A percentile compares a stretch with the other conserved stretches of the same genome.
Conservation (phyloP, 2,329 filamentous ascomycete genomes). For the Nannizziopsis barbatae region DNA sequence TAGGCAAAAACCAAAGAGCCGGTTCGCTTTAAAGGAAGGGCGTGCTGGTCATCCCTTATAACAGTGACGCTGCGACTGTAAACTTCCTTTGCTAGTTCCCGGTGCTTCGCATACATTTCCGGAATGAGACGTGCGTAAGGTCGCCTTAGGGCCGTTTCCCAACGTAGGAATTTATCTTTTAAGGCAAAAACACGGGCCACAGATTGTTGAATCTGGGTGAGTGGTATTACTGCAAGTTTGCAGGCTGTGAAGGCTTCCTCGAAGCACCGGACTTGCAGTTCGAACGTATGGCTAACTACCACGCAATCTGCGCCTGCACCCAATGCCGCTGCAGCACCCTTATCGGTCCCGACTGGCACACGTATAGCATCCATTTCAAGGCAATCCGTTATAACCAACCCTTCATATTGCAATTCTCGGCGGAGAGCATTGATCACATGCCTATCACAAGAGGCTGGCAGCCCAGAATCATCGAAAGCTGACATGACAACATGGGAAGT, state of each 20-base stretch:
- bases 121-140: conserved; percentile 16
- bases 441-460: conserved; percentile 33
- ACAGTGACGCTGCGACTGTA: conserved; percentile 35
- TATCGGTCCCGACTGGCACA: conserved; percentile 32
- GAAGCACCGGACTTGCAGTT: conserved; percentile 33
- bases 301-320: conserved; percentile 36
- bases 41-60: conserved; percentile 24
- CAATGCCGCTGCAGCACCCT: conserved; percentile 32
- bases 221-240: conserved; percentile 25
- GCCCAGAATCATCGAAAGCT: conserved; percentile 23
- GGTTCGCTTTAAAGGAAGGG: conserved; percentile 24
- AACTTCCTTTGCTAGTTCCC: conserved; percentile 24
- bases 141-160: conserved; percentile 22
- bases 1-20: conserved; percentile 30
- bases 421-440: conserved; percentile 31
- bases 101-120: conserved; percentile 20
- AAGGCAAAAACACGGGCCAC: conserved; percentile 26
- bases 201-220: conserved; percentile 26
- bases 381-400: conserved; percentile 37
- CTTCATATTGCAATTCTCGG: conserved; percentile 35
- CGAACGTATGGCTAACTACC: conserved; percentile 38
- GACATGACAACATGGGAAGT: conserved; percentile 37
- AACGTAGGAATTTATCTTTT: conserved; percentile 29
- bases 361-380: conserved; percentile 38
- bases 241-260: conserved; percentile 30